Conservation (phyloP, 306 rosid species). For the Carpinus fangiana region DNA sequence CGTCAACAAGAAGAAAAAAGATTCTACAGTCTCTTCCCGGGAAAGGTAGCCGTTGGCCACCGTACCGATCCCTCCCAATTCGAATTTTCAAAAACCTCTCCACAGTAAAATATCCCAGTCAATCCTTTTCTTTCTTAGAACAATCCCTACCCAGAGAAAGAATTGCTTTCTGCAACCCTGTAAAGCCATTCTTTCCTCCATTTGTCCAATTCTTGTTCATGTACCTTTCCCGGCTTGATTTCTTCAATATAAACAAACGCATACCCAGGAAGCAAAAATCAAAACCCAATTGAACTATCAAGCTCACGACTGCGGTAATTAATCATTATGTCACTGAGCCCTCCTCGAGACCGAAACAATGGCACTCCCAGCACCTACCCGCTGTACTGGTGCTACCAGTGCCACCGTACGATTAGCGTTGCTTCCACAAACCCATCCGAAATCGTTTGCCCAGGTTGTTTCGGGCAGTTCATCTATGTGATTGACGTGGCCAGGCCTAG, state of each 20-base stretch:
- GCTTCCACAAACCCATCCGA: conserved; percentile 35
- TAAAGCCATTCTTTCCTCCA: conserved; percentile 47
- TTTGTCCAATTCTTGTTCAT: background rate
- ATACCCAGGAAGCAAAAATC: background rate
- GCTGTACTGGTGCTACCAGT: conserved; percentile 78
- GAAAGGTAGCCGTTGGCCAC: conserved; percentile 23
- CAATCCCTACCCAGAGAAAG: conserved; percentile 12
- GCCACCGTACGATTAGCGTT: conserved; percentile 52
- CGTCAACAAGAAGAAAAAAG: background rate
- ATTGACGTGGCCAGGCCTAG: conserved; percentile 47
- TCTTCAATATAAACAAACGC: background rate
- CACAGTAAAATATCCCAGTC: conserved; percentile 25
- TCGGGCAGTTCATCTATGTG: conserved; percentile 62
- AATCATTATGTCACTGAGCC: conserved; percentile 54
- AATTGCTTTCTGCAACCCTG: conserved; percentile 47
- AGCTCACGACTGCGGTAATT: background rate
- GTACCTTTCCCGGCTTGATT: background rate
- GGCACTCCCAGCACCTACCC: conserved; percentile 31
- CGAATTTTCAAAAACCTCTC: conserved; percentile 2
- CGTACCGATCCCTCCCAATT: conserved; percentile 17
- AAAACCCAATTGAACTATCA: background rate
- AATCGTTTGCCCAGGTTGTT: conserved; percentile 71
- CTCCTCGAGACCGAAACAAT: conserved; percentile 13
- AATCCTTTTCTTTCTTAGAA: conserved; percentile 52
- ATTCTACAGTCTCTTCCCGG: conserved; percentile 17